A percentile compares a stretch with the other conserved stretches of the same genome.
These are phyloP conservation scores for Penicillium argentinense DNA, from an alignment of 495 filamentous ascomycete species.

Conservation along the genomic window DNA sequence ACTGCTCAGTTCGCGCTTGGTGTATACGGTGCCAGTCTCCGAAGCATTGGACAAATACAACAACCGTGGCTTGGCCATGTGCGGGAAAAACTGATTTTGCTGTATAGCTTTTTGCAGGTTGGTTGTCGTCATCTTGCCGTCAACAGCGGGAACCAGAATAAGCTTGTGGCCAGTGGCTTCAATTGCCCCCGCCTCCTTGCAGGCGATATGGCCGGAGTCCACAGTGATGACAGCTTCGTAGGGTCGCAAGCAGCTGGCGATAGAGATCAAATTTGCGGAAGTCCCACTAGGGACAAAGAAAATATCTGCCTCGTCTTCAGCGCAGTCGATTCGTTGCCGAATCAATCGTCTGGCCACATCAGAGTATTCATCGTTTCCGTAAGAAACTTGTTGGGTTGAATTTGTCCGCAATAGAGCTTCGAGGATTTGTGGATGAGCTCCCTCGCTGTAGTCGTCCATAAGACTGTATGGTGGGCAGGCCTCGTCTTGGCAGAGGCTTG, in stretches of 20 bases:
- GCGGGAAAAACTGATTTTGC: constrained; percentile 44
- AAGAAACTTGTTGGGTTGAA: constrained; percentile 39
- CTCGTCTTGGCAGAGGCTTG: constrained; percentile 31
- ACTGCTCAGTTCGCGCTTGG: constrained; percentile 30
- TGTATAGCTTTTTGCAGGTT: constrained; percentile 35
- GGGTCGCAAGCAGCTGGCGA: constrained; percentile 43
- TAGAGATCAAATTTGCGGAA: constrained; percentile 44
- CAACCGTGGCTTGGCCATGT: constrained; percentile 44
- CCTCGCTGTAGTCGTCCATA: constrained; percentile 48
- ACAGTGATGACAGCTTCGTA: constrained; percentile 45
- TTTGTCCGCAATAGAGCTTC: constrained; percentile 42
- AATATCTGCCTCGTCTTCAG: constrained; percentile 40
- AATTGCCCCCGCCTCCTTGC: constrained; percentile 47
- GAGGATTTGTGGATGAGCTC: constrained; percentile 44
- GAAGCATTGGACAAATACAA: constrained; percentile 48
- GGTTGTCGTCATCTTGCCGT: constrained; percentile 41
- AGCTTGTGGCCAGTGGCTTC: constrained; percentile 48
- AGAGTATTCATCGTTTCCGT: constrained; percentile 40
- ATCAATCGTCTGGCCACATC: constrained; percentile 33
- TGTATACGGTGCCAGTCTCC: constrained; percentile 44
- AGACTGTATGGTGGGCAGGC: constrained; percentile 40
- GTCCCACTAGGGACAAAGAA: constrained; percentile 48
- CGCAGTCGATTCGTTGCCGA: constrained; percentile 27
- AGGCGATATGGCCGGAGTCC: constrained; percentile 42
- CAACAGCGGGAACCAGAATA: constrained; percentile 36